phyloP scores from a whole-genome alignment of 1,284 basidiomycete genomes.

The Cronartium quercuum region DNA sequence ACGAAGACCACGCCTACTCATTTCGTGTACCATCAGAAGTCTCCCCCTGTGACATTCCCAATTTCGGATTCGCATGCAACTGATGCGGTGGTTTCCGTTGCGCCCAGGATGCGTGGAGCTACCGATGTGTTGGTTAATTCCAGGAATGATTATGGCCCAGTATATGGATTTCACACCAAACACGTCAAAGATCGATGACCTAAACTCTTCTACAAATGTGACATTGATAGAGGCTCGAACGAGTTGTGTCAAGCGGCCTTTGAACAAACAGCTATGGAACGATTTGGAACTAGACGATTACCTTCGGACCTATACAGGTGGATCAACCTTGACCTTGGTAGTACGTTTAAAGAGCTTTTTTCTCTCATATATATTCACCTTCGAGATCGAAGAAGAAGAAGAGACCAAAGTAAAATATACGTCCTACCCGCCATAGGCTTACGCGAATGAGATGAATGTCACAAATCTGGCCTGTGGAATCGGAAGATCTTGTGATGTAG shows the following conservation, averaged over 20 bases:
- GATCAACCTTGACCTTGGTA: constrained; percentile 22
- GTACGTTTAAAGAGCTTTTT: neutral
- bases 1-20: too few relatives aligned
- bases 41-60: too few relatives aligned
- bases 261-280: constrained; percentile 28
- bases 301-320: constrained; percentile 23
- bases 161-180: neutral
- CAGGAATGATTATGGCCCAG: neutral
- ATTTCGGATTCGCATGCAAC: too few relatives aligned
- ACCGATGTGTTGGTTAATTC: neutral
- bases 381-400: neutral
- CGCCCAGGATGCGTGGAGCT: neutral
- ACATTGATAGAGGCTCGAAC: constrained; percentile 3
- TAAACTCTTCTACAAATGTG: neutral
- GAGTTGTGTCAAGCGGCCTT: constrained; percentile 31
- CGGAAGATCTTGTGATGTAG: constrained; percentile 35
- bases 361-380: neutral
- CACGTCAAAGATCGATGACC: neutral
- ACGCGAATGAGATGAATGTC: constrained; percentile 32
- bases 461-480: constrained; percentile 38
- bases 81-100: too few relatives aligned
- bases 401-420: neutral
- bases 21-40: too few relatives aligned
- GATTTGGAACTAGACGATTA: constrained; percentile 30
- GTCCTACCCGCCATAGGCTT: constrained; percentile 12